Base-by-base conservation (phyloP, 169 alveolate species). In the Toxoplasma gondii region DNA sequence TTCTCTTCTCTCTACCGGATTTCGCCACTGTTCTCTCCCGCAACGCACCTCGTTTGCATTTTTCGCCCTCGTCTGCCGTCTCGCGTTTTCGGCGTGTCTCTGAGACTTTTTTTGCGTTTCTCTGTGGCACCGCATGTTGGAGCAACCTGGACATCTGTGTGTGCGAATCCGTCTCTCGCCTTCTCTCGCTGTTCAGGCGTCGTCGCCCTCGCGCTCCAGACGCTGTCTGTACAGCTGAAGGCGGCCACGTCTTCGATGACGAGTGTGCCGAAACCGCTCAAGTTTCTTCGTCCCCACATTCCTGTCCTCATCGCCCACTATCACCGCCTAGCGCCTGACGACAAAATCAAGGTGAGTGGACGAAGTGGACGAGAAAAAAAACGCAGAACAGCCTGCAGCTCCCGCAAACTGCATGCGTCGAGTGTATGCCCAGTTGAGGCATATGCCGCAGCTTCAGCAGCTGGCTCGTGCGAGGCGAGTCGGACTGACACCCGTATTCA, bases 161-260 rank as follows among this genome's bases (percentile, higher is more conserved):
- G n/a, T n/a, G n/a, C n/a, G n/a, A n/a, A n/a, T n/a, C n/a, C n/a
- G n/a, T n/a, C n/a, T 17, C 36, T 58, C n/a, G 54, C 17, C 39
- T n/a, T 70, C 44, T 64, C 49, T 58, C 38, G 0, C 41, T 54
- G 58, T 67, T 16, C 93, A 93, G 95, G 92, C 53, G 53, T 93
- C 43, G 95, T 88, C 39, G 95, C 95, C 34, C 87, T 93, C 81
- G 95, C 95, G n/a, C 74, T 93, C 90, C 93, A 93, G 93, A 93
- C 95, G 44, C 95, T 93, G 64, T 93, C 95, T 12, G 49, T 86
- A 53, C 96, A 95, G 93, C 96, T 97, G 81, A 96, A 96, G 95
- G 97, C 97, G 70, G 96, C 98, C 39, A 96, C 98, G 12, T 95
- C 97, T 74, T 96, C 97, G 36, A 97, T 97, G 98, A 97, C 98